phyloP scores from a whole-genome alignment of 2,329 filamentous ascomycete genomes.

The Cercospora sp. region DNA sequence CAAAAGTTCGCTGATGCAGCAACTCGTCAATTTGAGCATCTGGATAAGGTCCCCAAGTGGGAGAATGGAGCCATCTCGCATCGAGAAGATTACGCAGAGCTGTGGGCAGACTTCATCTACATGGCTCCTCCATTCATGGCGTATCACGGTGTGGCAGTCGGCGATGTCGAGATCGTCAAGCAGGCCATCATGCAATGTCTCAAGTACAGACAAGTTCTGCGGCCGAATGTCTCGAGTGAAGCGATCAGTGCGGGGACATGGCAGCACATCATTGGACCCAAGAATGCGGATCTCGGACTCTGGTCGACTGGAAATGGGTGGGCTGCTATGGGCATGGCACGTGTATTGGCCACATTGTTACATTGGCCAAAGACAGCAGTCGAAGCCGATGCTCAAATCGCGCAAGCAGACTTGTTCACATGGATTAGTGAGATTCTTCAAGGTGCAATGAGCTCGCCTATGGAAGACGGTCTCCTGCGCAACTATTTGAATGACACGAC shows the following conservation, averaged over 20 bases:
- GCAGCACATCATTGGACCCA: conserved; percentile 47
- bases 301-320: conserved; percentile 55
- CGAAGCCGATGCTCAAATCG: conserved; percentile 12
- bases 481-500: conserved; percentile 21
- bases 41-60: conserved; percentile 43
- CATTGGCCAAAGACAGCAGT: conserved; percentile 15
- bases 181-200: conserved; percentile 45
- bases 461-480: conserved; percentile 31
- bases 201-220: conserved; percentile 47
- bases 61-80: conserved; percentile 50
- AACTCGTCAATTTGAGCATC: conserved; percentile 44
- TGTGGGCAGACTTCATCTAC: conserved; percentile 54
- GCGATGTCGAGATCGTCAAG: conserved; percentile 39
- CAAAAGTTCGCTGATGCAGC: conserved; percentile 43
- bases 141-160: conserved; percentile 46
- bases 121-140: conserved; percentile 54
- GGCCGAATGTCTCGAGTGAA: conserved; percentile 24
- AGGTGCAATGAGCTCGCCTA: conserved; percentile 35
- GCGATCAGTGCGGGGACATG: conserved; percentile 40
- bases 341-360: conserved; percentile 48
- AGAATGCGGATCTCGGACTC: conserved; percentile 41
- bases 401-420: conserved; percentile 31
- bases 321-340: conserved; percentile 50
- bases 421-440: conserved; percentile 44
- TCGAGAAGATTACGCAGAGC: conserved; percentile 44